Base-by-base conservation (phyloP, 2,329 filamentous ascomycete species). In the Fusarium sp. region DNA sequence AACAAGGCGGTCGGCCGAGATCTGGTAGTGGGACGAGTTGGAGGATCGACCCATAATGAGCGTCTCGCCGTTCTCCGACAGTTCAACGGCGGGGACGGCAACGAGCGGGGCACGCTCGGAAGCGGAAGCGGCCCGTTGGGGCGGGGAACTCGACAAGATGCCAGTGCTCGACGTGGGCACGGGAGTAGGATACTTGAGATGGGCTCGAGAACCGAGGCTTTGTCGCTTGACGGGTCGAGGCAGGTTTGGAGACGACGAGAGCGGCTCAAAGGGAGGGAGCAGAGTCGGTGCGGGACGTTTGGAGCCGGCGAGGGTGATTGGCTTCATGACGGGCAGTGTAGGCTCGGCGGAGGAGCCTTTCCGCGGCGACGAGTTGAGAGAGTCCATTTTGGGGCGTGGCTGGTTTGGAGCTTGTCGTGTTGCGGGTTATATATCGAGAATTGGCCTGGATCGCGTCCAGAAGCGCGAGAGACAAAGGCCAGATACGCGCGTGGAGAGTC, bases 131-230 rank as follows among this genome's bases (percentile, higher is more conserved):
- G 70, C 76, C 76, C 78, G 71, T 75, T 83, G 68, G 55, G 91
- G 89, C 43, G 93, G 93, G 53, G 93, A 96, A 43, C 92, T 96
- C 34, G 91, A 92, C 67, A 97, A 81, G 70, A 97, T 92, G 71
- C 91, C 92, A 41, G 94, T 97, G 67, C 92, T 96, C 4, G 95
- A 98, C 5, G 94, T 97, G 19, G 94, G 93, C 60, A 96, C 85
- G 1, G 95, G 95, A 3, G 95, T 98, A 38, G 95, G 95, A 79
- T 98, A 98, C 73, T 90, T 92, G 67, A 83, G 77, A 65, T 83
- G 82, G 53, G 81, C 81, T 67, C 78, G 79, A 15, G 64, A 53
- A 5, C 64, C 57, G 11, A 75, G 72, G 41, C 84, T 85, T 72
- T 88, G 89, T 73, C 90, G 87, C 79, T 93, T 93, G 44, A 79